These are phyloP conservation scores for Leptodontidium sp. DNA, from an alignment of 2,329 filamentous ascomycete genomes.

Conservation along the genomic window DNA sequence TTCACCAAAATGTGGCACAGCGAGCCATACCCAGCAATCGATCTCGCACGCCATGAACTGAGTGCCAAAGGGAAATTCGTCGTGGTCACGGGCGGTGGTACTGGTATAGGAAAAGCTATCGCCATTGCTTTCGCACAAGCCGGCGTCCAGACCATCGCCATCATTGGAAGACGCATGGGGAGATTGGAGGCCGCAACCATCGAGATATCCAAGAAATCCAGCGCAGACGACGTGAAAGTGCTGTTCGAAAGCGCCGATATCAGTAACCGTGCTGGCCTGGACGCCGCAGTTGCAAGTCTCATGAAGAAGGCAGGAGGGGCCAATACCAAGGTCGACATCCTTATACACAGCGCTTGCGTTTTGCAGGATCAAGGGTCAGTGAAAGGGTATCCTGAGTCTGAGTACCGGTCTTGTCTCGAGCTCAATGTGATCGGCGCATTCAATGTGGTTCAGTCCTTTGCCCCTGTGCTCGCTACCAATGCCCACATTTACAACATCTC, in stretches of 20 bases:
- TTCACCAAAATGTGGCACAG: slow-evolving; percentile 51
- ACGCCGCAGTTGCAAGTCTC: slow-evolving; percentile 47
- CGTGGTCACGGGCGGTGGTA: slow-evolving; percentile 55
- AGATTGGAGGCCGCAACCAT: slow-evolving; percentile 49
- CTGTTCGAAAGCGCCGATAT: slow-evolving; percentile 47
- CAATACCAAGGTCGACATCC: slow-evolving; percentile 49
- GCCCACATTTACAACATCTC: slow-evolving; percentile 49
- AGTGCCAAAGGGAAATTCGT: slow-evolving; percentile 51
- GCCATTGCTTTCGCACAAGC: slow-evolving; percentile 54
- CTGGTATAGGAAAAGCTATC: slow-evolving; percentile 55
- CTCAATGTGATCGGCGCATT: slow-evolving; percentile 48
- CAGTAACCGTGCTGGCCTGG: slow-evolving; percentile 45
- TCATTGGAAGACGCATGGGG: slow-evolving; percentile 52
- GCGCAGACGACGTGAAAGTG: slow-evolving; percentile 45
- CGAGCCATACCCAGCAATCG: slow-evolving; percentile 49
- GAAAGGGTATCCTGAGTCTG: slow-evolving; percentile 41
- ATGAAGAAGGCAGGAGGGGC: slow-evolving; percentile 35
- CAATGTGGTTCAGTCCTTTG: slow-evolving; percentile 47
- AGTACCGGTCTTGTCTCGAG: slow-evolving; percentile 48
- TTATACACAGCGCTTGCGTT: slow-evolving; percentile 51
- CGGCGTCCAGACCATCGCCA: slow-evolving; percentile 52
- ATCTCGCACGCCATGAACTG: slow-evolving; percentile 51
- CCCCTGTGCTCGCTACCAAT: slow-evolving; percentile 45
- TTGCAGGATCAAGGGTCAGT: slow-evolving; percentile 44
- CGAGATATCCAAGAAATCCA: slow-evolving; percentile 47